Percentiles rank a stretch among this genome's conserved stretches.
phyloP scores from a whole-genome alignment of 768 basidiomycete genomes.

The Pilatotrama ljubarskyi region DNA sequence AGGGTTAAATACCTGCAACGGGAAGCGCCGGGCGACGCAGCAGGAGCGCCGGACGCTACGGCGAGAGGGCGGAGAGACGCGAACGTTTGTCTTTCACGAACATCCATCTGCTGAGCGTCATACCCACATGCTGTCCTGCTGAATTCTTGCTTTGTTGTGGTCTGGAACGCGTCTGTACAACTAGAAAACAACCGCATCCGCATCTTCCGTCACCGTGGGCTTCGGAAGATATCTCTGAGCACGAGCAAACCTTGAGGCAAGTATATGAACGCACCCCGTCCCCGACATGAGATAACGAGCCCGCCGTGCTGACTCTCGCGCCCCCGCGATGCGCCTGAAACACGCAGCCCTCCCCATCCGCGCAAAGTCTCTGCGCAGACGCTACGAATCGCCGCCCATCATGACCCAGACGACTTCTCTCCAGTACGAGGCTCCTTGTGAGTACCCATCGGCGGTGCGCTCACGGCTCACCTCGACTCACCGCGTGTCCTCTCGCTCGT shows the following conservation, averaged over 20 bases:
- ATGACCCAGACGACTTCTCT: slow-evolving; percentile 32
- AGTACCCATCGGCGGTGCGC: slow-evolving; percentile 12
- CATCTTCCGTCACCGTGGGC: neutral
- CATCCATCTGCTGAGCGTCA: neutral
- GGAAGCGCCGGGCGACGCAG: too few relatives aligned
- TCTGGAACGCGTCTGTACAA: slow-evolving; percentile 6
- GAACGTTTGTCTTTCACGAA: neutral
- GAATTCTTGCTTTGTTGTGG: neutral
- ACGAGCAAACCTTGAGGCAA: slow-evolving; percentile 19
- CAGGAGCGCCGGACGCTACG: too few relatives aligned
- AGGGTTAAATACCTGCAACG: too few relatives aligned
- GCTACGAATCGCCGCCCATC: slow-evolving; percentile 16
- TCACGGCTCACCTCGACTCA: neutral
- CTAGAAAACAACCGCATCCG: neutral
- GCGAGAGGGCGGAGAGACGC: neutral
- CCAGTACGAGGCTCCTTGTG: slow-evolving; percentile 34
- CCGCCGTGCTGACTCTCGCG: neutral
- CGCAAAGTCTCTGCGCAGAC: slow-evolving; percentile 14
- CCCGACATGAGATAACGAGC: neutral
- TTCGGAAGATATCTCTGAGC: slow-evolving; percentile 4
- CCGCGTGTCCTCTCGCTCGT: neutral
- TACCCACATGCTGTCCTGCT: slow-evolving; percentile 6
- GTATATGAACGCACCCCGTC: neutral
- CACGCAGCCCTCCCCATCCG: neutral
- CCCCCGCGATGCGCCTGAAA: slow-evolving; percentile 16